phyloP scores from a whole-genome alignment of 345 rosid species.

The Noccaea caerulescens region DNA sequence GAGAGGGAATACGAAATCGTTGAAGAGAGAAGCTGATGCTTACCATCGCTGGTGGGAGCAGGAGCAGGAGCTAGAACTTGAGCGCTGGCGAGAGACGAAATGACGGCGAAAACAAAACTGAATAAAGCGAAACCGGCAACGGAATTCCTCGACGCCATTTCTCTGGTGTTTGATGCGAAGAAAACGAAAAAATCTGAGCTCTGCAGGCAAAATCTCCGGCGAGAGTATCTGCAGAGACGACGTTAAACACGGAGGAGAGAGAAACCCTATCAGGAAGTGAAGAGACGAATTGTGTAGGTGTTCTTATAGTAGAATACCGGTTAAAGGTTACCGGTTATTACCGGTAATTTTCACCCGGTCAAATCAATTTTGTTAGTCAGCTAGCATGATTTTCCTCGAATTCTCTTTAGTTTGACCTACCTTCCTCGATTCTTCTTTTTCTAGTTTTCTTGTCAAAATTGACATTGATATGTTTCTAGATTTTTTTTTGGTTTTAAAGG shows the following conservation, averaged over 20 bases:
- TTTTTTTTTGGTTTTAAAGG: neutral
- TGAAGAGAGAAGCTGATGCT: neutral
- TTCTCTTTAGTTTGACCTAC: constrained; percentile 12
- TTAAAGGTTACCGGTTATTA: constrained; percentile 15
- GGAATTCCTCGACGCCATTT: constrained; percentile 34
- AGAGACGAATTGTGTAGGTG: constrained; percentile 26
- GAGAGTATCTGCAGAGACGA: constrained; percentile 39
- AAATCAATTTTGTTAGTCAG: constrained; percentile 24
- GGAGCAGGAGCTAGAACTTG: constrained; percentile 60
- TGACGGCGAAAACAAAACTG: constrained; percentile 45
- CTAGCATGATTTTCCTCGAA: constrained; percentile 29
- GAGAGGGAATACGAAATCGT: constrained; percentile 5
- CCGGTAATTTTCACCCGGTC: constrained; percentile 31
- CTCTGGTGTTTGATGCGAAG: neutral
- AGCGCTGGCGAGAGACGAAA: constrained; percentile 46
- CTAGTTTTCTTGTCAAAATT: constrained; percentile 35
- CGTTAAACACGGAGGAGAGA: constrained; percentile 7
- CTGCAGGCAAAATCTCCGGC: constrained; percentile 26
- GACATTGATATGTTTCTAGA: constrained; percentile 38
- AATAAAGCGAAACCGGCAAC: constrained; percentile 35
- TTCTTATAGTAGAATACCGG: constrained; percentile 31
- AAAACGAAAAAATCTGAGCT: neutral
- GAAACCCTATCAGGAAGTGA: neutral
- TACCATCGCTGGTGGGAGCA: constrained; percentile 72
- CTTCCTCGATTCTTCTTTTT: neutral